Evolutionary conservation across 2,329 filamentous ascomycete genomes (phyloP), one percentile per base, ranked within the genome.

Genomic region (Penicillium expansum): DNA sequence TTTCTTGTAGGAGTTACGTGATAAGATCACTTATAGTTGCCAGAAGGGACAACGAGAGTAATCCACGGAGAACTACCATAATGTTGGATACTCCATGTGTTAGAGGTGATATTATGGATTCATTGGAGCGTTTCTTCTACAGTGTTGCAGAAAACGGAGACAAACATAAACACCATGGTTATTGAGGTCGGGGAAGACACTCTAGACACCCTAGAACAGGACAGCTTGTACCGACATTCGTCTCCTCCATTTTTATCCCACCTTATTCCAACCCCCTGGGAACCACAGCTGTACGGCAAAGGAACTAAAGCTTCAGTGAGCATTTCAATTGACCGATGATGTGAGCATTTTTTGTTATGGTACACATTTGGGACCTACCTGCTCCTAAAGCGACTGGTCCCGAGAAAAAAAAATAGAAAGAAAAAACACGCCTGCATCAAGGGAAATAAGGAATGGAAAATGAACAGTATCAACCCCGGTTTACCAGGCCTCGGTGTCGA

Each of bases 401-500:
- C 48, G 32, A 47, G 27, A 47, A 55, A 51, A 39, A 22, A 35
- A 55, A 51, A 39, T n/a, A 35, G 4, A 29, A 55, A 43, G 8
- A 13, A 39, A 56, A 41, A 52, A 44, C 54, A 56, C 54, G 54
- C 54, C 54, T 56, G 54, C 54, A 56, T 56, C 48, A 52, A 56
- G 45, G 42, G 48, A 56, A 52, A 52, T 39, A 52, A 47, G 24
- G 7, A 48, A 37, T 27, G 39, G 45, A 52, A 55, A 53, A 52
- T 37, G 33, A 24, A 42, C 16, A 35, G 13, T 27, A 18, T 18
- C 37, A 27, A 37, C 44, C 7, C 48, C 1, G 43, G 13, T 53
- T 60, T 56, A 67, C 64, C 64, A 67, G 22, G 64, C 64, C 44
- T 67, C 64, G 20, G 64, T 62, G 69, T 97, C 93, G 67, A 97